Conservation (phyloP, 257 asterid species). For the Apocynum venetum region DNA sequence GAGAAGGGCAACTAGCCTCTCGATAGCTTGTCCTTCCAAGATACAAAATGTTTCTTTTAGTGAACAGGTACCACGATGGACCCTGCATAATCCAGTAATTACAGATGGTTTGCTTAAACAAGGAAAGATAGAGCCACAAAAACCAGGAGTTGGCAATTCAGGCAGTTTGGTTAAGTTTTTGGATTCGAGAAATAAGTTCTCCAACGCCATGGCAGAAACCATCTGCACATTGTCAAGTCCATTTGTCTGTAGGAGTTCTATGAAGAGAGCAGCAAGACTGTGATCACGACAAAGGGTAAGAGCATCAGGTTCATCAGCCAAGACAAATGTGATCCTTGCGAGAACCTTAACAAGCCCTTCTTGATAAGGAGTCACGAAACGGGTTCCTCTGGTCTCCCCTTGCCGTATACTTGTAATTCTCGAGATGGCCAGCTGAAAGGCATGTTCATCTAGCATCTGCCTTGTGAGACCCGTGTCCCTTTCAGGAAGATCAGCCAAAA, state of each 20-base stretch:
- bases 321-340: conserved; percentile 61
- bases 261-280: conserved; percentile 62
- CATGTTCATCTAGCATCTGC: conserved; percentile 75
- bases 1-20: conserved; percentile 68
- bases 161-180: conserved; percentile 64
- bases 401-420: conserved; percentile 59
- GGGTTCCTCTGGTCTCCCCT: conserved; percentile 70
- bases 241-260: conserved; percentile 69
- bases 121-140: conserved; percentile 59
- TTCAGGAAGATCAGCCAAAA: conserved; percentile 87
- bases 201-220: conserved; percentile 87
- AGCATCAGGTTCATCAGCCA: conserved; percentile 55
- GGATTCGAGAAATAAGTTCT: conserved; percentile 75
- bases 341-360: conserved; percentile 95
- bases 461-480: conserved; percentile 69
- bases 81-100: conserved; percentile 59
- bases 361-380: conserved; percentile 77
- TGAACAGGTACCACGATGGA: conserved; percentile 73
- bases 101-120: conserved; percentile 63
- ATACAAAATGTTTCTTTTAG: conserved; percentile 73
- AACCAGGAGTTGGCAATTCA: conserved; percentile 53
- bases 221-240: conserved; percentile 92
- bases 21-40: conserved; percentile 80
- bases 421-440: conserved; percentile 51
- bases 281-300: conserved; percentile 56